Evolutionary conservation across 371 early-diverging fungal species (phyloP).

Genomic region (Actinomortierella wolfii): DNA sequence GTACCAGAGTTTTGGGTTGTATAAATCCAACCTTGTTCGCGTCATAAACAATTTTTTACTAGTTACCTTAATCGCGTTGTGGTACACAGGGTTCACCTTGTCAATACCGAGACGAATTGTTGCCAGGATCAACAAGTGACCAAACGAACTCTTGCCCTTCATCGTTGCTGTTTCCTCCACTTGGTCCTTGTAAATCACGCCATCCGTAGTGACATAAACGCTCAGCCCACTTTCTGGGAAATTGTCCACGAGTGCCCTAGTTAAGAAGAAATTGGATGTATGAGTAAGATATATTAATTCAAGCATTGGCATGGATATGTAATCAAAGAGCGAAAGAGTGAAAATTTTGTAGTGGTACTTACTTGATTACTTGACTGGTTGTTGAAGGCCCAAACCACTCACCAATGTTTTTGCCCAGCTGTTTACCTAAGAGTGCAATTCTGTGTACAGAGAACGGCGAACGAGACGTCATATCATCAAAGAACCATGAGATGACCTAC

Average conservation of each 20-base stretch:
- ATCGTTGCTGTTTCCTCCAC: constrained; percentile 23
- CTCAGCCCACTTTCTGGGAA: constrained; percentile 64
- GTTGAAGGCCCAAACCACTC: constrained; percentile 97
- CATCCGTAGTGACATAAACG: constrained; percentile 77
- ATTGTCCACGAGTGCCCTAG: constrained; percentile 71
- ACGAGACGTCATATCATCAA: constrained; percentile 76
- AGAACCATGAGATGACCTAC: constrained; percentile 81
- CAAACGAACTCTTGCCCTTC: constrained; percentile 45
- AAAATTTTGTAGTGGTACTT: constrained; percentile 33
- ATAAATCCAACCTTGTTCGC: background rate
- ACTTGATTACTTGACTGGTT: constrained; percentile 89
- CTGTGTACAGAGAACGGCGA: constrained; percentile 92
- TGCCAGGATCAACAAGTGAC: constrained; percentile 80
- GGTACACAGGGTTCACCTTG: constrained; percentile 83
- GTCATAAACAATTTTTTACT: too few relatives aligned
- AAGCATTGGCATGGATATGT: constrained; percentile 1
- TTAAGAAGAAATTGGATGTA: background rate
- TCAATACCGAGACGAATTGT: constrained; percentile 90
- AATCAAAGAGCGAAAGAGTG: background rate
- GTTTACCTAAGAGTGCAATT: constrained; percentile 84
- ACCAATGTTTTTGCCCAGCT: constrained; percentile 88
- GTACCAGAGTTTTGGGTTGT: background rate
- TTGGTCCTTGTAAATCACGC: constrained; percentile 70
- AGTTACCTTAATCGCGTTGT: constrained; percentile 70
- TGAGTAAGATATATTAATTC: background rate